Conservation (phyloP, 2,329 filamentous ascomycete genomes). For the Penicillium thymicola region DNA sequence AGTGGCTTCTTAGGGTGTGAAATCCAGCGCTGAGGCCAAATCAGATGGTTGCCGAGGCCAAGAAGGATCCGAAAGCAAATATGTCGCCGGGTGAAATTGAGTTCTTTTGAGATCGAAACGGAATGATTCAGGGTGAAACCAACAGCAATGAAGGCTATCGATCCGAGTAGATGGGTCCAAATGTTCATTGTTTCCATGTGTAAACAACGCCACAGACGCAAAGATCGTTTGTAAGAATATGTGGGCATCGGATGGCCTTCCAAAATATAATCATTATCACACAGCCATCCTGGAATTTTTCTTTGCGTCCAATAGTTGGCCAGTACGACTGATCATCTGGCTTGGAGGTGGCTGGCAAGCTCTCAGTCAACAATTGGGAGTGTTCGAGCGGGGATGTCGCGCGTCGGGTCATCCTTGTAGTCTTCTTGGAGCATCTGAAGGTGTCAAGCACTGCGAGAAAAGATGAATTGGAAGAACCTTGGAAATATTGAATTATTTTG, state of each 20-base stretch:
- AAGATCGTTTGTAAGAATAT: slow-evolving; percentile 21
- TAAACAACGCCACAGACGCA: slow-evolving; percentile 19
- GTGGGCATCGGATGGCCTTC: slow-evolving; percentile 28
- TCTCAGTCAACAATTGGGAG: not conserved
- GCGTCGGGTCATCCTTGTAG: not conserved
- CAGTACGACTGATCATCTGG: slow-evolving; percentile 8
- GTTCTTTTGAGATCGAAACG: not conserved
- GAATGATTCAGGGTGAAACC: not conserved
- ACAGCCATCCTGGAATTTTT: slow-evolving; percentile 26
- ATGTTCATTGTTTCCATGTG: slow-evolving; percentile 17
- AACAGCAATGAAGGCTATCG: not conserved
- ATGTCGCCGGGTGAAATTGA: slow-evolving; percentile 2
- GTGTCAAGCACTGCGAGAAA: not conserved
- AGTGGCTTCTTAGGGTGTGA: slow-evolving; percentile 30
- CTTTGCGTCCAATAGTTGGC: slow-evolving; percentile 22
- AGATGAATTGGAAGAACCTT: not conserved
- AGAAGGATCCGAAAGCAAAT: slow-evolving; percentile 8
- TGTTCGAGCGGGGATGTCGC: not conserved
- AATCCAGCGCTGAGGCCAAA: slow-evolving; percentile 17
- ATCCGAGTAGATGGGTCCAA: slow-evolving; percentile 8
- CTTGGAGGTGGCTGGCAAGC: not conserved
- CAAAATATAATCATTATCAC: slow-evolving; percentile 26
- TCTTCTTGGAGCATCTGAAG: not conserved
- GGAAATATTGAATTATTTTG: not conserved
- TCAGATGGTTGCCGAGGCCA: slow-evolving; percentile 6